Percentiles rank a stretch among this genome's conserved stretches.
Evolutionary conservation across 768 basidiomycete genomes (phyloP).

Genomic region (Panaeolus papilionaceus): DNA sequence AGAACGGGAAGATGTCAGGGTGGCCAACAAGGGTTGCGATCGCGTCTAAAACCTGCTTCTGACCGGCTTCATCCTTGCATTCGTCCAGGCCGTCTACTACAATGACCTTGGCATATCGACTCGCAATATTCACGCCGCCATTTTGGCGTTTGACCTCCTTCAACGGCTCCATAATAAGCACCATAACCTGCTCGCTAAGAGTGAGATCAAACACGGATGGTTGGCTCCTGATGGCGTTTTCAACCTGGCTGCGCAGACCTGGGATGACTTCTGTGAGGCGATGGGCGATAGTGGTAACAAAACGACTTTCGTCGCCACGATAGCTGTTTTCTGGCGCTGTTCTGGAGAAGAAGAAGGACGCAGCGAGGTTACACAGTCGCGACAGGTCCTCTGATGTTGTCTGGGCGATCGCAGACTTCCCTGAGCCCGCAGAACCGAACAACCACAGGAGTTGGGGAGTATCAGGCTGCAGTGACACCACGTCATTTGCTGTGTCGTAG

Average conservation of each 20-base stretch:
- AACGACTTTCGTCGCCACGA: no score
- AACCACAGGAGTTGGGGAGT: neutral
- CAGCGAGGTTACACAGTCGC: neutral
- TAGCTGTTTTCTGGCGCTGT: no score
- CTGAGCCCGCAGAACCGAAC: neutral
- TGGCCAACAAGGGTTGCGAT: neutral
- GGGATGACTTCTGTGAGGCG: conserved; percentile 17
- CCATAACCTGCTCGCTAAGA: conserved; percentile 19
- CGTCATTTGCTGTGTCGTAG: no score
- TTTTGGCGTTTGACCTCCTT: no score
- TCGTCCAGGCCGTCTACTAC: conserved; percentile 29
- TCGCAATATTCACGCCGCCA: no score
- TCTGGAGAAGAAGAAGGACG: no score
- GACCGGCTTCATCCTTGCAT: conserved; percentile 18
- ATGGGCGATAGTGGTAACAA: no score
- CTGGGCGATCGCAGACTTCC: neutral
- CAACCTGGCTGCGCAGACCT: conserved; percentile 4
- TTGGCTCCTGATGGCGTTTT: conserved; percentile 16
- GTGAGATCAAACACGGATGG: conserved; percentile 19
- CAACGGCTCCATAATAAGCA: conserved; percentile 20
- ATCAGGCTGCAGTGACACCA: no score
- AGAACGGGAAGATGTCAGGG: neutral
- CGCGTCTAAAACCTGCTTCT: conserved; percentile 7
- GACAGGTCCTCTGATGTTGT: neutral
- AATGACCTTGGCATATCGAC: conserved; percentile 18